A percentile compares a stretch with the other conserved stretches of the same genome.
Conservation (phyloP, 176 grass and related monocot genomes). For the Phragmites australis region DNA sequence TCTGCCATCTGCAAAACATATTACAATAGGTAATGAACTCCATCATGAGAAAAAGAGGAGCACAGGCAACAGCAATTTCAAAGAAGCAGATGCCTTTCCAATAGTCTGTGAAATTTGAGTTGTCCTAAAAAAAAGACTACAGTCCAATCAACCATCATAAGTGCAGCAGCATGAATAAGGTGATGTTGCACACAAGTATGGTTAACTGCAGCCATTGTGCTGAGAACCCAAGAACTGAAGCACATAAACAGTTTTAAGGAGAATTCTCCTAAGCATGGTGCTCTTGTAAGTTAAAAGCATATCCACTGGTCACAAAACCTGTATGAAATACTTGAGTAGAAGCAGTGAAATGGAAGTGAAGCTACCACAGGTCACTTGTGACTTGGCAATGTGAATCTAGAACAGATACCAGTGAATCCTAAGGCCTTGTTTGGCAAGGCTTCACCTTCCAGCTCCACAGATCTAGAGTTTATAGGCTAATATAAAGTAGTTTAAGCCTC, state of each 20-base stretch:
- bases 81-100: slow-evolving; percentile 9
- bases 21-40: background rate
- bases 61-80: slow-evolving; percentile 20
- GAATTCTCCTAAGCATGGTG: slow-evolving; percentile 23
- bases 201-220: background rate
- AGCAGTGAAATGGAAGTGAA: slow-evolving; percentile 13
- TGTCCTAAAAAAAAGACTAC: background rate
- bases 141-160: background rate
- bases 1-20: slow-evolving; percentile 61
- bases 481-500: no score
- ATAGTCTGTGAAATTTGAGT: background rate
- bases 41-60: background rate
- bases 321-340: slow-evolving; percentile 4
- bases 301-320: slow-evolving; percentile 1
- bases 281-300: background rate
- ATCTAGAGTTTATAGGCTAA: no score
- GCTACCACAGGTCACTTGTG: background rate
- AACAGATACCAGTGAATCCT: background rate
- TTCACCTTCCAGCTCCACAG: no score
- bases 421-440: no score
- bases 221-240: background rate
- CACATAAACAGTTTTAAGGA: background rate
- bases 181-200: background rate
- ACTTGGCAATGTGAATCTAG: slow-evolving; percentile 17
- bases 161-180: background rate